A percentile compares a stretch with the other conserved stretches of the same genome.
phyloP scores from a whole-genome alignment of 2,329 filamentous ascomycete genomes.

The Diaporthe batatas region DNA sequence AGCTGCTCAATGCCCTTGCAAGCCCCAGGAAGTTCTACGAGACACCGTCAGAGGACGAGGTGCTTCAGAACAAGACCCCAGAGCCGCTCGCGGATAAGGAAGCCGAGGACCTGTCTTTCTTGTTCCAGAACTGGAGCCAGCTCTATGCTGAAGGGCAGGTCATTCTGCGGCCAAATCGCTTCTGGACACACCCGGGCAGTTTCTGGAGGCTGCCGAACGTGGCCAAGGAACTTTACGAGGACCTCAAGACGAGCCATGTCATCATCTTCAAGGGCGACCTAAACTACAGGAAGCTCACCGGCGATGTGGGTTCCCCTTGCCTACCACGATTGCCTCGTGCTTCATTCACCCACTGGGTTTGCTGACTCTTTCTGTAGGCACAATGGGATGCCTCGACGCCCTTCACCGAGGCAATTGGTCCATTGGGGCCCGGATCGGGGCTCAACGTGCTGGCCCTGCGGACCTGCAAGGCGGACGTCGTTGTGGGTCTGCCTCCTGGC shows the following conservation, averaged over 20 bases:
- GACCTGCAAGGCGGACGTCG: conserved; percentile 96
- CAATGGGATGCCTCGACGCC: conserved; percentile 90
- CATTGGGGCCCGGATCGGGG: conserved; percentile 84
- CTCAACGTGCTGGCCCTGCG: conserved; percentile 88
- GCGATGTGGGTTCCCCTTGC: conserved; percentile 76
- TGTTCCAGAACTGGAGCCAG: conserved; percentile 85
- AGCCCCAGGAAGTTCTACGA: conserved; percentile 85
- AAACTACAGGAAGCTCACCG: conserved; percentile 94
- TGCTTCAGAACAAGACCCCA: conserved; percentile 68
- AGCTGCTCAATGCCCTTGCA: conserved; percentile 84
- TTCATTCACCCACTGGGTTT: not conserved
- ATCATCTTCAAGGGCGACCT: conserved; percentile 98
- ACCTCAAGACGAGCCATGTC: conserved; percentile 85
- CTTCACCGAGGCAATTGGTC: conserved; percentile 87
- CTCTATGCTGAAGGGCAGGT: conserved; percentile 89
- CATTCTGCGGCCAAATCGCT: conserved; percentile 83
- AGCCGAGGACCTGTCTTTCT: conserved; percentile 74
- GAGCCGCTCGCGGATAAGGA: conserved; percentile 77
- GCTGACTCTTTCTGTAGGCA: conserved; percentile 60
- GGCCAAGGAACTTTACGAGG: conserved; percentile 77
- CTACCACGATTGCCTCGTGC: not conserved
- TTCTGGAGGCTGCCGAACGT: conserved; percentile 87
- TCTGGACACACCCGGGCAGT: conserved; percentile 91
- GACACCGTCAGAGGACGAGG: conserved; percentile 77
- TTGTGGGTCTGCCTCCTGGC: conserved; percentile 86